Evolutionary conservation across 805 yeast species (phyloP).

Genomic region (Pichia scutulata): DNA sequence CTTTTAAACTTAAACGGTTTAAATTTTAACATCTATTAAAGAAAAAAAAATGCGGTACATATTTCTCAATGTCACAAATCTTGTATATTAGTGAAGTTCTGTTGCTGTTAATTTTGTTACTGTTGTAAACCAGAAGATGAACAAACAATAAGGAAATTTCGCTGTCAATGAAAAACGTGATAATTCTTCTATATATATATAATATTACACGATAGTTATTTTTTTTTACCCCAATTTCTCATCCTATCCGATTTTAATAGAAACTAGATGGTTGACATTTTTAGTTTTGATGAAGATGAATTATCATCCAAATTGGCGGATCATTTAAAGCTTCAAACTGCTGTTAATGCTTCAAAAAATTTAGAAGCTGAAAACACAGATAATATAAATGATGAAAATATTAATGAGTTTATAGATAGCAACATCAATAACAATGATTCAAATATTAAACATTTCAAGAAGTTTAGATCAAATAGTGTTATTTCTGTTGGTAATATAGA

Average conservation of each 20-base stretch:
- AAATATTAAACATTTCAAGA: slow-evolving; percentile 18
- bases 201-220: no score
- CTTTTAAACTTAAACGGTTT: no score
- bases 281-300: slow-evolving; percentile 25
- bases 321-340: slow-evolving; percentile 2
- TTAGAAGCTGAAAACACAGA: background rate
- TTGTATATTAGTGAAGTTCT: no score
- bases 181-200: no score
- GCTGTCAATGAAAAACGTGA: background rate
- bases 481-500: slow-evolving; percentile 26
- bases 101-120: background rate
- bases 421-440: background rate
- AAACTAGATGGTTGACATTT: slow-evolving; percentile 17
- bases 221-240: background rate
- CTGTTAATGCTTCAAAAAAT: background rate
- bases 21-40: no score
- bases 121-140: no score
- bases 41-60: no score
- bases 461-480: slow-evolving; percentile 24
- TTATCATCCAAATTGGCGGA: slow-evolving; percentile 6
- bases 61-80: no score
- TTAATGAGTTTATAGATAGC: background rate
- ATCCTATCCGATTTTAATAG: background rate
- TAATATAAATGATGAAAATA: background rate
- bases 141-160: background rate